Evolutionary conservation across 2,329 filamentous ascomycete species (phyloP).

Genomic region (Cladosporium sphaerospermum): DNA sequence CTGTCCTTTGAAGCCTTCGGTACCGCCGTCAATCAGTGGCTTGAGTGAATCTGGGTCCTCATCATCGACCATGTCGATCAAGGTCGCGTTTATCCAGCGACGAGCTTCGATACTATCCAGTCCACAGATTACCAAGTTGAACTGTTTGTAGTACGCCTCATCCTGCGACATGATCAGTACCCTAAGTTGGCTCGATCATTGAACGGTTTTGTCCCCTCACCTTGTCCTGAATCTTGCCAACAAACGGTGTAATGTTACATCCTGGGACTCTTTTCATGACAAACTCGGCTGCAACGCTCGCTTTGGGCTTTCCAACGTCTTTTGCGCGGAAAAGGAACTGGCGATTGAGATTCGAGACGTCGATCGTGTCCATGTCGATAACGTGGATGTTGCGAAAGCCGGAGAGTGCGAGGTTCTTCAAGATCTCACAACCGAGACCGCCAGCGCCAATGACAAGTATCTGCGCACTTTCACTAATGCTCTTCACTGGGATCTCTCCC

Average conservation of each 20-base stretch:
- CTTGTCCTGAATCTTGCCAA: slow-evolving; percentile 93
- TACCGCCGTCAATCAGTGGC: slow-evolving; percentile 92
- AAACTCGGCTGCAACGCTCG: slow-evolving; percentile 84
- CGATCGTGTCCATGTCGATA: slow-evolving; percentile 99
- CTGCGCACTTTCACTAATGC: slow-evolving; percentile 59
- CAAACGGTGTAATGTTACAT: slow-evolving; percentile 88
- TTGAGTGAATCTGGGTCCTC: slow-evolving; percentile 81
- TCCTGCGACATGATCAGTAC: slow-evolving; percentile 41
- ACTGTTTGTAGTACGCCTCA: slow-evolving; percentile 94
- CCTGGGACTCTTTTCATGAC: slow-evolving; percentile 85
- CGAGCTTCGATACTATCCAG: slow-evolving; percentile 94
- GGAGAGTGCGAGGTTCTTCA: slow-evolving; percentile 92
- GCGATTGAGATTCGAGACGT: slow-evolving; percentile 95
- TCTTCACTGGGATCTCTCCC: slow-evolving; percentile 47
- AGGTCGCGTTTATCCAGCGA: slow-evolving; percentile 95
- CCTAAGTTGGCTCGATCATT: neutral
- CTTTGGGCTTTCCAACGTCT: slow-evolving; percentile 91
- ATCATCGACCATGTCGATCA: slow-evolving; percentile 83
- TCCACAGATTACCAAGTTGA: slow-evolving; percentile 87
- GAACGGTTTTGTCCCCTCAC: neutral
- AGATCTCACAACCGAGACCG: slow-evolving; percentile 88
- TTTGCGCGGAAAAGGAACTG: slow-evolving; percentile 91
- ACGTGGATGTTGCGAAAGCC: slow-evolving; percentile 97
- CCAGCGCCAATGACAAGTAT: slow-evolving; percentile 68
- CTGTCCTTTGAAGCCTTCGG: slow-evolving; percentile 97